Conservation (phyloP, 176 grass and related monocot genomes). For the Ensete glaucum region DNA sequence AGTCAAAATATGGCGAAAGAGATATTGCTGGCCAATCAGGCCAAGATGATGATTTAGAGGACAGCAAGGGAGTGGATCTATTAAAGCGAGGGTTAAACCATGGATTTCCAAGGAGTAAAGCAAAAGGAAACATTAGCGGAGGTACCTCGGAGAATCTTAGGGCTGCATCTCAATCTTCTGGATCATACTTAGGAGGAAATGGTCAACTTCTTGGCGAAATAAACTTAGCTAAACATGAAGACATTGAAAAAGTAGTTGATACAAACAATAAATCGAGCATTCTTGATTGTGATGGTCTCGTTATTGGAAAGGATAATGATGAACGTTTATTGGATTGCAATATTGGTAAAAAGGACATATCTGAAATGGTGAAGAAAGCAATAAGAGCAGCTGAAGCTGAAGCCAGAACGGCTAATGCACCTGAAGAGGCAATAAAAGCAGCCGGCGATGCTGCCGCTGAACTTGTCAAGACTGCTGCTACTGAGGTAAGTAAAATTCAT, state of each 20-base stretch:
- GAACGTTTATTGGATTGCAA: conserved; percentile 79
- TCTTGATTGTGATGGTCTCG: conserved; percentile 14
- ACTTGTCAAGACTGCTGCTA: conserved; percentile 82
- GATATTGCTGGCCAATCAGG: conserved; percentile 11
- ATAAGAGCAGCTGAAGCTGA: conserved; percentile 81
- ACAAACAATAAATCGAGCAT: background rate
- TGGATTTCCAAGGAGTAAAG: conserved; percentile 38
- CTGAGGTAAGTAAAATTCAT: conserved; percentile 52
- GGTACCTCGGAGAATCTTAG: conserved; percentile 47
- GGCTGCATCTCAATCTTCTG: conserved; percentile 39
- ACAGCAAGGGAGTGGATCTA: conserved; percentile 34
- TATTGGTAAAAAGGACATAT: conserved; percentile 93
- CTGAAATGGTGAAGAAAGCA: conserved; percentile 80
- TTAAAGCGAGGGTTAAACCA: conserved; percentile 36
- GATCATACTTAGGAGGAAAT: conserved; percentile 29
- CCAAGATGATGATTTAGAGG: conserved; percentile 32
- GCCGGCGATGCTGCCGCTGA: conserved; percentile 96
- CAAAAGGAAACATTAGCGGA: conserved; percentile 52
- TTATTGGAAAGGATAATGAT: conserved; percentile 53
- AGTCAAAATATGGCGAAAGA: conserved; percentile 27
- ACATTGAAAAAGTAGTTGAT: conserved; percentile 31
- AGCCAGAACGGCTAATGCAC: conserved; percentile 66
- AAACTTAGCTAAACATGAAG: conserved; percentile 27
- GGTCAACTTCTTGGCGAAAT: conserved; percentile 35
- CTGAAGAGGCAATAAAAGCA: conserved; percentile 82